Evolutionary conservation across 305 asterid genomes (phyloP), one percentile per base, ranked within the genome.

Genomic region (Caryopteris hybrid): DNA sequence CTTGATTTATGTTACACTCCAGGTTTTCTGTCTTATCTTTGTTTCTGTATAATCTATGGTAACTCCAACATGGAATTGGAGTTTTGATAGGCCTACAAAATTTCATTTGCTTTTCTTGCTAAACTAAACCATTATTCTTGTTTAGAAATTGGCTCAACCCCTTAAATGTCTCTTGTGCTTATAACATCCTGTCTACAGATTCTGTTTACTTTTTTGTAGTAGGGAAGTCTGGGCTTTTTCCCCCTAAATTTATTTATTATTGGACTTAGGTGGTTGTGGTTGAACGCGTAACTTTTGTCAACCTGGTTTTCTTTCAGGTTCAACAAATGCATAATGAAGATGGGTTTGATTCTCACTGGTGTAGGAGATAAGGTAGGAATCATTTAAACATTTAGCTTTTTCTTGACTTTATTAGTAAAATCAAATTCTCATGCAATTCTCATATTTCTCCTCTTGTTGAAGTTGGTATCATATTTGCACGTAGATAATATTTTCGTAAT

Each of bases 291-390:
- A 67, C 68, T 70, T 69, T 72, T 55, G 71, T 70, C 57, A 42
- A 31, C 66, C 4, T 74, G 72, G 48, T 67, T 73, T 64, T 69
- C 42, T 71, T 46, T 63, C 71, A 92, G 98, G 90, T 79, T 90
- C 43, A 83, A 72, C 71, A 82, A 80, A 80, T 93, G 98, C 86
- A 86, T 87, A 68, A 86, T 93, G 98, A 93, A 90, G 91, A 88
- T 53, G 87, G 98, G 98, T 13, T 50, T 83, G 81, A 53, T 88
- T 74, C 96, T 93, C 73, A 86, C 98, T n/a, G 98, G 98, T 47
- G 97, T 78, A 42, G 97, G 98, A 27, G 98, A 93, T 80, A 88
- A 93, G 95, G 95, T 88, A 71, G 46, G 59, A 56, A 73, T 10
- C 64, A 38, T 72, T 77, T 61, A 48, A 6, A 52, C 23, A 64